A percentile compares a stretch with the other conserved stretches of the same genome.
phyloP scores from a whole-genome alignment of 2,329 filamentous ascomycete species.

The Colletotrichum noveboracense region DNA sequence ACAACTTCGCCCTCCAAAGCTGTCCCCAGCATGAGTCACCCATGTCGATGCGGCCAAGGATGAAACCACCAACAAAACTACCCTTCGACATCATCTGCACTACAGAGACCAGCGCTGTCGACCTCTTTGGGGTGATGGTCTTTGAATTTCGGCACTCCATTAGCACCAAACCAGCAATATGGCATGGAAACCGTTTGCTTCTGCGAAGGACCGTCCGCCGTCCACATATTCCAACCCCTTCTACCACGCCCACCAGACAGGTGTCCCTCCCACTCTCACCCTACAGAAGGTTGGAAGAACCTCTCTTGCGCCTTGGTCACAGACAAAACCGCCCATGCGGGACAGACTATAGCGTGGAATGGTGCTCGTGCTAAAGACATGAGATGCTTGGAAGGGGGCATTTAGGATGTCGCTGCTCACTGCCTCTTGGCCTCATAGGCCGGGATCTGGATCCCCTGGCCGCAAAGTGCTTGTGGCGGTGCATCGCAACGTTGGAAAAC shows the following conservation, averaged over 20 bases:
- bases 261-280: neutral
- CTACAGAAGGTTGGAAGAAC: neutral
- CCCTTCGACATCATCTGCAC: too few relatives aligned
- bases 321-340: neutral
- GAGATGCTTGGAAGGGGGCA: too few relatives aligned
- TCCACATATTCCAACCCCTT: neutral
- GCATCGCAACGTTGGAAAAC: too few relatives aligned
- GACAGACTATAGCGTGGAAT: too few relatives aligned
- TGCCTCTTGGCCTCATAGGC: too few relatives aligned
- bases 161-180: neutral
- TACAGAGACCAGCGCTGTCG: too few relatives aligned
- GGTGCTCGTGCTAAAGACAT: too few relatives aligned
- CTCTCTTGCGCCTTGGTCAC: neutral
- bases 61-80: too few relatives aligned
- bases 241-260: neutral
- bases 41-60: neutral
- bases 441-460: too few relatives aligned
- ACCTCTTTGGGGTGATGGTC: too few relatives aligned
- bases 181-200: neutral
- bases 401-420: too few relatives aligned
- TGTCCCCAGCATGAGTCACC: neutral
- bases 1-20: neutral
- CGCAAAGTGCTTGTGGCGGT: too few relatives aligned
- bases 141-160: neutral
- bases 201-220: neutral